Percentiles rank a stretch among this genome's conserved stretches.
Conservation (phyloP, 176 grass and related monocot genomes). For the Guadua angustifolia region DNA sequence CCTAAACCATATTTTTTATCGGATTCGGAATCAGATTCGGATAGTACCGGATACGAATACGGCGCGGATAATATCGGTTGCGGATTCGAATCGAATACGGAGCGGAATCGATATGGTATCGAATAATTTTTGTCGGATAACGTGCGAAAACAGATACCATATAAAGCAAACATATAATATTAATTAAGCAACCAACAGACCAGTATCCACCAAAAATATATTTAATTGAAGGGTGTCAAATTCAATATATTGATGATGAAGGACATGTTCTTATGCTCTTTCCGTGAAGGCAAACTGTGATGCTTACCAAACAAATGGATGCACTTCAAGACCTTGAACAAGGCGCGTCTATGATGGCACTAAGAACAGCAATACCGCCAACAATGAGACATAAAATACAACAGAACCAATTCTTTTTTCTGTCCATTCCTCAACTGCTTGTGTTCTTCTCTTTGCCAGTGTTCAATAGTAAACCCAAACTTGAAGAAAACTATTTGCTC, state of each 20-base stretch:
- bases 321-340: constrained; percentile 65
- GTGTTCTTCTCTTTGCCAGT: constrained; percentile 42
- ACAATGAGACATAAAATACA: constrained; percentile 72
- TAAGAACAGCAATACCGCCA: constrained; percentile 57
- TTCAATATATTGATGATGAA: not conserved
- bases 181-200: constrained; percentile 14
- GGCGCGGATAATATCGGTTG: no score
- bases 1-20: no score
- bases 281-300: not conserved
- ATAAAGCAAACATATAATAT: no score
- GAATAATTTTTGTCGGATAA: no score
- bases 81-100: no score
- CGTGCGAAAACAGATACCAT: no score
- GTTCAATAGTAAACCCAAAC: constrained; percentile 55
- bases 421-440: constrained; percentile 25
- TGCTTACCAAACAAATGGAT: constrained; percentile 82
- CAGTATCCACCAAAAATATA: not conserved
- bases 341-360: constrained; percentile 77
- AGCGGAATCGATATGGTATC: no score
- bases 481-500: constrained; percentile 51
- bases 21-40: no score
- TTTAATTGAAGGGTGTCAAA: not conserved
- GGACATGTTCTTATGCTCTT: not conserved
- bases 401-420: constrained; percentile 46
- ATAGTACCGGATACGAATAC: no score